Conservation (phyloP, 164 flowering plant species). For the Chimonanthus praecox region DNA sequence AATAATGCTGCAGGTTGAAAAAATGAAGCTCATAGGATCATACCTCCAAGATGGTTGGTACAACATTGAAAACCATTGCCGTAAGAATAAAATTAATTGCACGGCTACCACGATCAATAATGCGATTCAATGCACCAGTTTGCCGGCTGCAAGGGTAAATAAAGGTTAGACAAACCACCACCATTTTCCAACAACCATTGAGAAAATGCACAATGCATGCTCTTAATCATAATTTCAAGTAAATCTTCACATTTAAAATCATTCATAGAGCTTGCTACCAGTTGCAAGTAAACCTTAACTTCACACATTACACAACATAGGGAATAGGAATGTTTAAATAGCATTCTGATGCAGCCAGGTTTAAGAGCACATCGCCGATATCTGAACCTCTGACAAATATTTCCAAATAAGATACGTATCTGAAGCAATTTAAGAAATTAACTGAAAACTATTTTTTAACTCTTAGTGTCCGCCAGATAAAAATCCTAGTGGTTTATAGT, state of each 20-base stretch:
- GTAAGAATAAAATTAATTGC: conserved; percentile 92
- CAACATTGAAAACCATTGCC: conserved; percentile 92
- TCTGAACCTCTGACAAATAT: neutral
- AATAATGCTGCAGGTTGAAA: neutral
- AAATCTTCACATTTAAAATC: neutral
- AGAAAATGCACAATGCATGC: neutral
- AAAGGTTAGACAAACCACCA: conserved; percentile 14
- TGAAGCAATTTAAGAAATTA: neutral
- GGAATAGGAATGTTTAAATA: neutral
- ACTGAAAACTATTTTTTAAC: neutral
- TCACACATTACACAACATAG: neutral
- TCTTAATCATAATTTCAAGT: neutral
- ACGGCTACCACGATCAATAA: conserved; percentile 99
- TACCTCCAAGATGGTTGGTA: conserved; percentile 97
- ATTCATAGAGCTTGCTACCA: neutral
- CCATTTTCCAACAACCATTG: neutral
- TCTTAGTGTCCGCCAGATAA: too few relatives aligned
- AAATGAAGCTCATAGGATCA: neutral
- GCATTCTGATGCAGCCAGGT: neutral
- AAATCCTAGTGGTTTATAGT: neutral
- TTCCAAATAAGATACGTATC: neutral
- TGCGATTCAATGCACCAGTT: conserved; percentile 89
- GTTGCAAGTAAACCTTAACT: neutral
- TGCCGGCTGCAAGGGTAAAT: conserved; percentile 64
- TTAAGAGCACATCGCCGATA: neutral